phyloP scores from a whole-genome alignment of 352 stramenopile species.

The Phytopythium helicoides region DNA sequence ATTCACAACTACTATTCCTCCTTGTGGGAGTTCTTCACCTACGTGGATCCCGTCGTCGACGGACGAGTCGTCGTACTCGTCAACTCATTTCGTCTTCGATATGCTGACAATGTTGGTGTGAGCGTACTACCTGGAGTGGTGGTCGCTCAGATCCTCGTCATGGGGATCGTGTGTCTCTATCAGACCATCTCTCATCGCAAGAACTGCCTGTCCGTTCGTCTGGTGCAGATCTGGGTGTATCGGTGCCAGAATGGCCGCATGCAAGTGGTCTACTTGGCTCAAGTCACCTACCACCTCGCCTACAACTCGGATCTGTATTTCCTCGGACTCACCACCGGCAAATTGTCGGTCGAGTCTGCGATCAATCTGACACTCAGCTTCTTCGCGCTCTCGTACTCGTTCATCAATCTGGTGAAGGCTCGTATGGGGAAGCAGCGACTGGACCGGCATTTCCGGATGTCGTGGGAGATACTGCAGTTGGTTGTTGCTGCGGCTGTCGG shows the following conservation, averaged over 20 bases:
- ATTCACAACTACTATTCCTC: constrained; percentile 13
- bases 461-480: constrained; percentile 16
- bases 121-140: not conserved
- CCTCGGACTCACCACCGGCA: constrained; percentile 17
- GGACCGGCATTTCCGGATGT: constrained; percentile 14
- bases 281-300: constrained; percentile 8
- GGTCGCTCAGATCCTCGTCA: not conserved
- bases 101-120: not conserved
- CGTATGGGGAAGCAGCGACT: constrained; percentile 16
- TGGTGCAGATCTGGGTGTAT: constrained; percentile 8
- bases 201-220: not conserved
- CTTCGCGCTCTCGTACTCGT: constrained; percentile 17
- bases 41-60: not conserved
- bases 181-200: constrained; percentile 7
- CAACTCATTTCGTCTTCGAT: too few species aligned
- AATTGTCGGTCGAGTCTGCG: constrained; percentile 12
- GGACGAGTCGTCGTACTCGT: constrained; percentile 6
- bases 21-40: constrained; percentile 6
- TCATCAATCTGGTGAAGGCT: constrained; percentile 21
- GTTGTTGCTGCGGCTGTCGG: constrained; percentile 2
- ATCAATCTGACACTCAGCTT: constrained; percentile 15
- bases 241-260: constrained; percentile 7
- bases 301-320: too few species aligned
- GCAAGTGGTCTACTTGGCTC: constrained; percentile 4
- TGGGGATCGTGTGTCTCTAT: constrained; percentile 5